Evolutionary conservation across 495 filamentous ascomycete genomes (phyloP).

Genomic region (Aspergillus heteromorphus): DNA sequence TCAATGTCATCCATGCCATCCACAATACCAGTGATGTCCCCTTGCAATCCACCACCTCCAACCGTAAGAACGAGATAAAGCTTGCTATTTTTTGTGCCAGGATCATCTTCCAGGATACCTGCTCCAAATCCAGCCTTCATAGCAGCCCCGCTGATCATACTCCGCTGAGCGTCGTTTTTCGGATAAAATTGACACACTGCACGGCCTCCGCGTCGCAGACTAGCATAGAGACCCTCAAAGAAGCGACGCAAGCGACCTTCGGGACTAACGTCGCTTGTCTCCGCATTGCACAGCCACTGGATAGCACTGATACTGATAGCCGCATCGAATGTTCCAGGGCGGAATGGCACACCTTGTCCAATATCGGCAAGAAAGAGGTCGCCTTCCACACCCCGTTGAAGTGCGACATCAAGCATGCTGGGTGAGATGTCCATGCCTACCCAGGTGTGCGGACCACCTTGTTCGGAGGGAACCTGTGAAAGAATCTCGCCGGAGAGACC

Average conservation of each 20-base stretch:
- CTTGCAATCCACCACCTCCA: conserved; percentile 67
- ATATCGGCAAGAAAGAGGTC: conserved; percentile 90
- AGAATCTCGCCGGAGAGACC: conserved; percentile 93
- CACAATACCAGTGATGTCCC: conserved; percentile 83
- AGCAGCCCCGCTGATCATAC: conserved; percentile 84
- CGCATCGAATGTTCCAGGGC: conserved; percentile 87
- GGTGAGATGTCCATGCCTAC: conserved; percentile 92
- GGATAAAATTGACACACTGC: conserved; percentile 98
- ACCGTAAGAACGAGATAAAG: conserved; percentile 91
- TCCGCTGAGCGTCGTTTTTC: conserved; percentile 85
- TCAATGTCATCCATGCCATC: conserved; percentile 81
- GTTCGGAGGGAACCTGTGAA: conserved; percentile 54
- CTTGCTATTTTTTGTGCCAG: conserved; percentile 91
- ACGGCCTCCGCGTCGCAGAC: conserved; percentile 74
- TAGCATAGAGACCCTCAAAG: conserved; percentile 86
- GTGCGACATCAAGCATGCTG: conserved; percentile 85
- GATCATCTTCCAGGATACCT: conserved; percentile 90
- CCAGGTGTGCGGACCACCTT: conserved; percentile 87
- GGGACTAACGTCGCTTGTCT: conserved; percentile 73
- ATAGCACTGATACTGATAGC: conserved; percentile 92
- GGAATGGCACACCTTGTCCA: conserved; percentile 92
- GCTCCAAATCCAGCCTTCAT: conserved; percentile 94
- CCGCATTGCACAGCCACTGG: conserved; percentile 97
- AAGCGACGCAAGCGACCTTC: conserved; percentile 73
- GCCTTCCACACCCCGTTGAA: conserved; percentile 87